These are phyloP conservation scores for Nemania sp. DNA, from an alignment of 2,329 filamentous ascomycete species.

Conservation along the genomic window DNA sequence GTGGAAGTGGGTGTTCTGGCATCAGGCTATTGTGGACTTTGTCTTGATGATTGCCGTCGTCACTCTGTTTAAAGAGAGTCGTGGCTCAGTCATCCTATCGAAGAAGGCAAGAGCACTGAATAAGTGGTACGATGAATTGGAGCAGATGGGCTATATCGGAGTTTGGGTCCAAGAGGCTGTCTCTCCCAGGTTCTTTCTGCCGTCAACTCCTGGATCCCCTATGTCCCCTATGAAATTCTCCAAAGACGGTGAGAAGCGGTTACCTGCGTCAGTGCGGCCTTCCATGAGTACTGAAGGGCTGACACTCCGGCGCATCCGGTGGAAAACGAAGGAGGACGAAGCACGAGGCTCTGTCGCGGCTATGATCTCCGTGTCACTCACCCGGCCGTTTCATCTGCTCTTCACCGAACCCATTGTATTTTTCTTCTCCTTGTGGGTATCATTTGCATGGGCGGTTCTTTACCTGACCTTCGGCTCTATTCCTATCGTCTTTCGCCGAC, in stretches of 20 bases:
- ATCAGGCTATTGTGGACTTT: constrained; percentile 73
- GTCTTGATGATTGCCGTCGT: constrained; percentile 66
- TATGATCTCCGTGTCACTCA: constrained; percentile 75
- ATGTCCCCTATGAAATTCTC: too few relatives aligned
- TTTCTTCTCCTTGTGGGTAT: constrained; percentile 86
- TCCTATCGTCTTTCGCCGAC: constrained; percentile 72
- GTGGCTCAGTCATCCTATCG: constrained; percentile 77
- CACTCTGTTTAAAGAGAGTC: constrained; percentile 77
- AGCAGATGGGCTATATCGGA: constrained; percentile 62
- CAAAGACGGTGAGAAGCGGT: constrained; percentile 23
- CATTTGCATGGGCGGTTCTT: constrained; percentile 86
- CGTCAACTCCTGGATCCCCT: not conserved
- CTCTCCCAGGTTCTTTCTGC: constrained; percentile 12
- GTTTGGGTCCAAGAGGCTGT: constrained; percentile 42
- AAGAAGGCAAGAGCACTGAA: constrained; percentile 76
- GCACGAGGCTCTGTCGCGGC: constrained; percentile 67
- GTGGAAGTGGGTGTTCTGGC: constrained; percentile 90
- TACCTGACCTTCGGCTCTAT: constrained; percentile 84
- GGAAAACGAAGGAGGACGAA: constrained; percentile 79
- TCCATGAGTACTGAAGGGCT: not conserved
- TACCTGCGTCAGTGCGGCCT: not conserved
- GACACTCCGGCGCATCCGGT: constrained; percentile 64
- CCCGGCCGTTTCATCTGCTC: constrained; percentile 77
- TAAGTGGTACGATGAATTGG: constrained; percentile 74
- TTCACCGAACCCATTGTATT: constrained; percentile 79